Evolutionary conservation across 108 stramenopile genomes (phyloP), one percentile per base, ranked within the genome.

Genomic region (Schizochytrium sp.): DNA sequence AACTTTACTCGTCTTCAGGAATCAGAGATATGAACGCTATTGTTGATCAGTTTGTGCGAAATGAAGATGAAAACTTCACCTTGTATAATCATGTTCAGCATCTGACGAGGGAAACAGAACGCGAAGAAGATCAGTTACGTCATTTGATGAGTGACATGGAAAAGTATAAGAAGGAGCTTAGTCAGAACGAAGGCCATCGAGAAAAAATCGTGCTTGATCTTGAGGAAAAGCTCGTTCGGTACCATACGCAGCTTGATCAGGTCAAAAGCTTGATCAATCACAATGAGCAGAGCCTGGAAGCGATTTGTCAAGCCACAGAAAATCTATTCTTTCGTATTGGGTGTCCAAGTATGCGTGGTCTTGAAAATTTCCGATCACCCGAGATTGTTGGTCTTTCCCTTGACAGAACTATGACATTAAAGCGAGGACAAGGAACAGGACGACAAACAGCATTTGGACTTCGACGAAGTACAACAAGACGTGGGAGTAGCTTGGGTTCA

Each of bases 61-160:
- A 94, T 61, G 96, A 96, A 89, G 95, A 95, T 57, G 92, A 94
- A 46, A 96, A 95, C 90, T 95, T 95, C 57, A 93, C 94, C 15
- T 72, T 95, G 15, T 95, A 95, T 57, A 92, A 94, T 83, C 95
- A 94, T 88, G 87, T 93, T 50, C 95, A 94, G 64, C 94, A 95
- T 87, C 94, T 95, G 45, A 92, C 45, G 59, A 93, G 89, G 47
- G 96, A 96, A 72, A 94, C 94, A 72, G 95, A 96, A 90, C 88
- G 92, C 59, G 91, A 95, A 10, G 94, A 95, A 61, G 92, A 93
- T 53, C 89, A 91, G 64, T 87, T 95, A 38, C 89, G 90, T 13
- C n/a, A 56, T 28, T 88, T 96, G 40, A 88, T 89, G 19, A 91
- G 93, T 61, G 94, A 95, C 89, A 92, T 92, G 64, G 90, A 83